A percentile compares a stretch with the other conserved stretches of the same genome.
Conservation (phyloP, 2,329 filamentous ascomycete species). For the Berkeleyomyces rouxiae region DNA sequence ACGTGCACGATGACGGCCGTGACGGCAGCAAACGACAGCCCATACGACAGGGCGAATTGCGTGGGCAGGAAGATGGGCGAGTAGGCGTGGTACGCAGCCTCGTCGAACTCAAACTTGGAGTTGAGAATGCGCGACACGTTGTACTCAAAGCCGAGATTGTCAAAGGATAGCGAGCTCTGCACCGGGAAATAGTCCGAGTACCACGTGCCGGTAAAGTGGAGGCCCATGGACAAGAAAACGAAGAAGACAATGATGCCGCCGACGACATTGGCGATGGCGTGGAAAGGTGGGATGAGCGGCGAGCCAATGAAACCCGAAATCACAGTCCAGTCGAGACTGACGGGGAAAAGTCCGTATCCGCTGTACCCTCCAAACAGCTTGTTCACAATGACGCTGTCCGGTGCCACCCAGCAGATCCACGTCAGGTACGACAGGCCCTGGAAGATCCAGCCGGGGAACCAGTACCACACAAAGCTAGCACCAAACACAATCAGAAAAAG, state of each 20-base stretch:
- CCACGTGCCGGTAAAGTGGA: slow-evolving; percentile 29
- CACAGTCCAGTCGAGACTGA: slow-evolving; percentile 51
- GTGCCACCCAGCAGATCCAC: slow-evolving; percentile 45
- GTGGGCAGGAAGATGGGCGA: slow-evolving; percentile 48
- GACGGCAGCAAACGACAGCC: slow-evolving; percentile 50
- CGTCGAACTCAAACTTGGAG: slow-evolving; percentile 30
- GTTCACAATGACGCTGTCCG: slow-evolving; percentile 43
- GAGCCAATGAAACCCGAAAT: slow-evolving; percentile 38
- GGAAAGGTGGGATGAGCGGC: slow-evolving; percentile 43
- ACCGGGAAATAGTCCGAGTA: slow-evolving; percentile 39
- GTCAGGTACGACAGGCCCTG: slow-evolving; percentile 45
- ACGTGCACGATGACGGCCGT: slow-evolving; percentile 43
- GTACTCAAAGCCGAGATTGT: slow-evolving; percentile 37
- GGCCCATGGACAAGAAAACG: slow-evolving; percentile 28
- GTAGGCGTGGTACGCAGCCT: slow-evolving; percentile 34
- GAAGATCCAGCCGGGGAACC: slow-evolving; percentile 46
- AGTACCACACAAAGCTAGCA: slow-evolving; percentile 40
- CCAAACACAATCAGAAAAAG: slow-evolving; percentile 38
- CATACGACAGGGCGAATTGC: slow-evolving; percentile 44
- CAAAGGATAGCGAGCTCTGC: slow-evolving; percentile 35
- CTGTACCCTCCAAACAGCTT: slow-evolving; percentile 47
- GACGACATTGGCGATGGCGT: slow-evolving; percentile 42
- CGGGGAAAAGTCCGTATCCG: slow-evolving; percentile 44
- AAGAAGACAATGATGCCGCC: slow-evolving; percentile 36
- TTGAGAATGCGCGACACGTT: slow-evolving; percentile 36